These are phyloP conservation scores for Daldinia caldariorum DNA, from an alignment of 495 filamentous ascomycete genomes.

Conservation along the genomic window DNA sequence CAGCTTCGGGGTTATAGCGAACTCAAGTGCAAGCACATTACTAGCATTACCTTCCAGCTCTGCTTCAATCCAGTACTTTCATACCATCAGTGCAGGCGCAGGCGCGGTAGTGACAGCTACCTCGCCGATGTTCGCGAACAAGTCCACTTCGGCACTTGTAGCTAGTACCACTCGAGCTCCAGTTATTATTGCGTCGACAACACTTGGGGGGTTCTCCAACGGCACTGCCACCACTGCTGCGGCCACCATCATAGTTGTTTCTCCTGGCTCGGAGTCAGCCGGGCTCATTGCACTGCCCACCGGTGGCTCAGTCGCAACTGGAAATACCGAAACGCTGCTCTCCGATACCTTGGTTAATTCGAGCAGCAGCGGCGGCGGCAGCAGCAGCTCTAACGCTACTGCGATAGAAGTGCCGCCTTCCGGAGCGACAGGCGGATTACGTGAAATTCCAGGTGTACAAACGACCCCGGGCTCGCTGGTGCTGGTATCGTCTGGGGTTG, in stretches of 20 bases:
- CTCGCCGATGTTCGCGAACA: conserved; percentile 14
- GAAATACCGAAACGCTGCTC: conserved; percentile 2
- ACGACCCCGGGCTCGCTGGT: conserved; percentile 35
- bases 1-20: conserved; percentile 12
- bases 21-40: conserved; percentile 16
- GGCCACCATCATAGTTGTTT: not conserved
- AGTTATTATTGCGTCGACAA: conserved; percentile 9
- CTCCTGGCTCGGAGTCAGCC: not conserved
- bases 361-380: no score
- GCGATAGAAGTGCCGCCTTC: not conserved
- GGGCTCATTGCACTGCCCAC: conserved; percentile 26
- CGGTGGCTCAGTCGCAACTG: conserved; percentile 11
- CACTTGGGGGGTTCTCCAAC: conserved; percentile 24
- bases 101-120: not conserved
- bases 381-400: no score
- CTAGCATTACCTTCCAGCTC: conserved; percentile 2
- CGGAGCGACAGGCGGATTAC: conserved; percentile 5
- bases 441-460: conserved; percentile 18
- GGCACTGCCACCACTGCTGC: conserved; percentile 15
- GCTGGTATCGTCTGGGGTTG: not conserved
- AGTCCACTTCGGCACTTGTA: conserved; percentile 12
- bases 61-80: conserved; percentile 23
- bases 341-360: not conserved
- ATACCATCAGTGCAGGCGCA: conserved; percentile 16
- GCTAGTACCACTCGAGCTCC: not conserved